Evolutionary conservation across 352 stramenopile species (phyloP).

Genomic region (Blastocystis sp.): DNA sequence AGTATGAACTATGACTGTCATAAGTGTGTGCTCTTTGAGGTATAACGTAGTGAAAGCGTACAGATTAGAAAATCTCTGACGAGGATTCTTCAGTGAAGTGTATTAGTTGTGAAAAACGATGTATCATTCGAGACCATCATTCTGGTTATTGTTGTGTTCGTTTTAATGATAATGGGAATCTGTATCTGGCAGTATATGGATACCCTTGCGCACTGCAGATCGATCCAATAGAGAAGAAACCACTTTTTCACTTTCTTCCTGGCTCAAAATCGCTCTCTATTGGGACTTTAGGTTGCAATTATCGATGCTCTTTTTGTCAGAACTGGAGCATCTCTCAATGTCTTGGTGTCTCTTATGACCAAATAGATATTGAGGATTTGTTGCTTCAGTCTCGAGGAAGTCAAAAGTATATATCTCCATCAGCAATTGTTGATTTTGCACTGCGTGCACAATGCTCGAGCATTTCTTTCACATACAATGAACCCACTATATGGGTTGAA

Average conservation of each 20-base stretch:
- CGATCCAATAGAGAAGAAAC: slow-evolving; percentile 32
- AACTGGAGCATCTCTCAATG: slow-evolving; percentile 39
- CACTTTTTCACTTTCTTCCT: not conserved
- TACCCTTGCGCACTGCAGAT: slow-evolving; percentile 3
- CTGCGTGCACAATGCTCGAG: not conserved
- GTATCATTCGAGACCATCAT: not conserved
- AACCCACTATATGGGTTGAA: slow-evolving; percentile 7
- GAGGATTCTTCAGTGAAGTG: not conserved
- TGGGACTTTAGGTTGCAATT: slow-evolving; percentile 15
- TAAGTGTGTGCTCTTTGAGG: not conserved
- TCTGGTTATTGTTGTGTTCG: not conserved
- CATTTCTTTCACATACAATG: slow-evolving; percentile 24
- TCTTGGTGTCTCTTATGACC: not conserved
- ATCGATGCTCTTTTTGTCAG: not conserved
- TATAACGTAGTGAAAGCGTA: not conserved
- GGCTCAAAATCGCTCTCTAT: not conserved
- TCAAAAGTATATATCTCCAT: not conserved
- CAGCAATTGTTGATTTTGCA: not conserved
- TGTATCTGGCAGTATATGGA: not conserved
- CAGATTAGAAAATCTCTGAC: not conserved
- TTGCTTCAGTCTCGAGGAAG: not conserved
- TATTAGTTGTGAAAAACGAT: not conserved
- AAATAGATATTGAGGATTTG: not conserved
- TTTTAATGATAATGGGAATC: not conserved
- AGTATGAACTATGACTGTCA: not conserved